Evolutionary conservation across 2,329 filamentous ascomycete genomes (phyloP), one percentile per base, ranked within the genome.

Genomic region (Hirsutella thompsonii): DNA sequence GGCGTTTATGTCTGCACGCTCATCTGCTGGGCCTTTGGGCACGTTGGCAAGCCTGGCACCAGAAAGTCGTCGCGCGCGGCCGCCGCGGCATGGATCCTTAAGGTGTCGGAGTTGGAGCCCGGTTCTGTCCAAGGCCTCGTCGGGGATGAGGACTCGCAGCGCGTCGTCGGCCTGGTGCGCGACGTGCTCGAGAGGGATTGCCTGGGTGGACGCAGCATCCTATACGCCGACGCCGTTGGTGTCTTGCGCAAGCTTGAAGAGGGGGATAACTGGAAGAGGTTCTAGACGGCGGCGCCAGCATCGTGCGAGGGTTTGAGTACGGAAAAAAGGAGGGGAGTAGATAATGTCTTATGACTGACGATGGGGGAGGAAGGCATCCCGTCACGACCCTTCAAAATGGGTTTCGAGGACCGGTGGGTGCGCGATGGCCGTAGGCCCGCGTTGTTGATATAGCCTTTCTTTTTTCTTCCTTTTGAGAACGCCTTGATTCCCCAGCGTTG

Each of bases 11-110:
- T 72, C 8, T 76, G 72, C 46, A 61, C 70, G 8, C 61, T 79
- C 38, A 70, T 79, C 47, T 76, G 70, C 58, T 79, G 75, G 75
- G 72, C 73, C 1, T 72, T 69, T 47, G 64, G 66, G 2, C 60
- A 70, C 42, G 44, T 46, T 8, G 47, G 48, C 30, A 53, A 47
- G 44, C 44, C 47, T 37, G 45, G 42, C 37, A 48, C 41, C 14
- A 44, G 38, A 33, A 33, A 37, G 45, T 35, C 49, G 47, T 44
- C 53, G 49, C 39, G 42, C 28, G 29, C 50, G 37, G 52, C 55
- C 18, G 56, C 59, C 20, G 41, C 59, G 20, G 50, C 44, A 30
- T 68, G 60, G 67, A 55, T 64, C 46, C 57, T 59, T 42, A 55
- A 48, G 33, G 62, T 71, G 41, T 61, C 70, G 2, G 53, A 57